A percentile compares a stretch with the other conserved stretches of the same genome.
phyloP scores from a whole-genome alignment of 1,284 basidiomycete species.

The Ustilago nuda region DNA sequence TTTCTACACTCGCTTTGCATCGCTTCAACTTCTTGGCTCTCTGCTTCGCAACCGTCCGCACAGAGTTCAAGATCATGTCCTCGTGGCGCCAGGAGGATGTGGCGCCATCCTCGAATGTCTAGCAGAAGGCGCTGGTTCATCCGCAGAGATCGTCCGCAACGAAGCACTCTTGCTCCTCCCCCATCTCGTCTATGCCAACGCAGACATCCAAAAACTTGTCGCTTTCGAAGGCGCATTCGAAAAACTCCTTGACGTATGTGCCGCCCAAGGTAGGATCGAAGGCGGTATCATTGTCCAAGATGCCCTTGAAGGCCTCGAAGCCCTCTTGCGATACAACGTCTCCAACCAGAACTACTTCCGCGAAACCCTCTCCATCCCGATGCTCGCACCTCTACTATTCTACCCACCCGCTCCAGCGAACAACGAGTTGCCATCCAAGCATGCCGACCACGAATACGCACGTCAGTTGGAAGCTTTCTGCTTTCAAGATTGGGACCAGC shows the following conservation, averaged over 20 bases:
- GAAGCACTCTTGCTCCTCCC: conserved; percentile 80
- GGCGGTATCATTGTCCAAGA: conserved; percentile 86
- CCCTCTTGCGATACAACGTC: conserved; percentile 87
- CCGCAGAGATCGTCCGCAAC: conserved; percentile 67
- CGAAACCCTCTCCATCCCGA: conserved; percentile 85
- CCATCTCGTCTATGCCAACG: conserved; percentile 82
- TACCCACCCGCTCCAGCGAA: conserved; percentile 76
- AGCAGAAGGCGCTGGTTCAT: conserved; percentile 69
- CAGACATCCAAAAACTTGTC: conserved; percentile 95
- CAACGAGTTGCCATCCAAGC: conserved; percentile 70
- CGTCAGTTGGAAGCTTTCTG: conserved; percentile 85
- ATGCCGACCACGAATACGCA: conserved; percentile 71
- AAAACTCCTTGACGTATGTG: conserved; percentile 88
- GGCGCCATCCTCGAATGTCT: conserved; percentile 75
- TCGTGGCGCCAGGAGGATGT: conserved; percentile 83
- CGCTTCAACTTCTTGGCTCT: conserved; percentile 86
- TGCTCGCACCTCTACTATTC: conserved; percentile 84
- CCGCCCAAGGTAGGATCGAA: conserved; percentile 88
- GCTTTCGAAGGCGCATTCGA: conserved; percentile 98
- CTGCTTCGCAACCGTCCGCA: conserved; percentile 77
- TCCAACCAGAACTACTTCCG: conserved; percentile 99
- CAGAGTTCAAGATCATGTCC: conserved; percentile 86
- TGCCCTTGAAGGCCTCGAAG: conserved; percentile 85
- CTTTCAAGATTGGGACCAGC: conserved; percentile 94
- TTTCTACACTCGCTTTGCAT: conserved; percentile 89